A percentile compares a stretch with the other conserved stretches of the same genome.
phyloP scores from a whole-genome alignment of 2,329 filamentous ascomycete genomes.

The Orbilia brochopaga region DNA sequence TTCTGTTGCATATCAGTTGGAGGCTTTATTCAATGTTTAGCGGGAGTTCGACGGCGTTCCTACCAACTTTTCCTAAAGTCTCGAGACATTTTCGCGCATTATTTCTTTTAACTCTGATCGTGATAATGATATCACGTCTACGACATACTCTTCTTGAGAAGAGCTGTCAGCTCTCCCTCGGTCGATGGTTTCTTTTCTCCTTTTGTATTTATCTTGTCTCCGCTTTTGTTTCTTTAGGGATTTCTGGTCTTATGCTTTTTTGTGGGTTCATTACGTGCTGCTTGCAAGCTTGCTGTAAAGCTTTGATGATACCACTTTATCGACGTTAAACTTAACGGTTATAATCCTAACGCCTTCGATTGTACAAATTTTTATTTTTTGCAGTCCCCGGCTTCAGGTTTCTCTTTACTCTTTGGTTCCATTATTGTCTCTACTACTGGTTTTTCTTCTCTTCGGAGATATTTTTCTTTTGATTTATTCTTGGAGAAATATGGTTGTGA shows the following conservation, averaged over 20 bases:
- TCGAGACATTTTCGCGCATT: constrained; percentile 19
- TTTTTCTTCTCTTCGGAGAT: background rate
- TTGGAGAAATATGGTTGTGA: constrained; percentile 7
- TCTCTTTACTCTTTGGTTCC: background rate
- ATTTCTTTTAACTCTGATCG: constrained; percentile 32
- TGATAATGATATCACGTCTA: constrained; percentile 32
- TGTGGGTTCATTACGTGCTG: background rate
- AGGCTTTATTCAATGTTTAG: constrained; percentile 45
- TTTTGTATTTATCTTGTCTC: background rate
- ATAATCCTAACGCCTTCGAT: background rate
- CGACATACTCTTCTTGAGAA: background rate
- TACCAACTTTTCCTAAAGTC: constrained; percentile 19
- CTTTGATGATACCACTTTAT: background rate
- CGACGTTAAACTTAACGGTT: constrained; percentile 5
- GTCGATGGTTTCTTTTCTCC: constrained; percentile 1
- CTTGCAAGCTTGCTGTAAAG: background rate
- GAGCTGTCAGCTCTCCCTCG: background rate
- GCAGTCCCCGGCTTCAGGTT: background rate
- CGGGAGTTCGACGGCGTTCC: constrained; percentile 47
- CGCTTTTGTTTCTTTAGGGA: background rate
- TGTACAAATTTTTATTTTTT: background rate
- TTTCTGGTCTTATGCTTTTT: background rate
- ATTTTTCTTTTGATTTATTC: background rate
- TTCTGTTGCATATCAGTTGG: constrained; percentile 31
- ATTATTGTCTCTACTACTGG: background rate